Evolutionary conservation across 2,329 filamentous ascomycete species (phyloP), one percentile per base, ranked within the genome.

Genomic region (Coniochaeta sp.): DNA sequence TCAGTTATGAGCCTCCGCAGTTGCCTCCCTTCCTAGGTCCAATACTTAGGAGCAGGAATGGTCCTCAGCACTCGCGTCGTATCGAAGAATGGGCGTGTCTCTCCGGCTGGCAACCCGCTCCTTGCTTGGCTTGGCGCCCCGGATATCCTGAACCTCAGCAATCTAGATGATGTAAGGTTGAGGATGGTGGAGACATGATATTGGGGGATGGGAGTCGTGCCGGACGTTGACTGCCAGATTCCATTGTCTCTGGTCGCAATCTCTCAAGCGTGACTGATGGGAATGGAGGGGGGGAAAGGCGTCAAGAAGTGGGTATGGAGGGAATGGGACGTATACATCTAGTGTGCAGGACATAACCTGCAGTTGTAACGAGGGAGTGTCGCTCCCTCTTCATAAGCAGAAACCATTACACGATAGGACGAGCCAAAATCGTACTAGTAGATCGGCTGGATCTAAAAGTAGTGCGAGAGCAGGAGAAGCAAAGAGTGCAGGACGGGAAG

Each of bases 151-250:
- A 31, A 22, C 47, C 24, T 52, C 47, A 52, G 22, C 24, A 31
- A 24, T 8, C 47, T 31, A 52, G 14, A 52, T 47, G 43, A 47
- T 47, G 43, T 47, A 22, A n/a, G 12, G 43, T 47, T 24, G 43
- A 47, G 43, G 16, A 47, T 47, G 43, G 43, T 47, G 43, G 43
- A 24, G 43, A 47, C 43, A 24, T 11, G 43, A 11, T 19, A 19
- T 24, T 12, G 19, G 43, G 7, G 43, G 3, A 31, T 36, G 31
- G 33, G 16, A 26, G 12, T 36, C 38, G 54, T 38, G n/a, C 54
- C n/a, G 54, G 64, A 66, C 66, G 67, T 69, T 67, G 65, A 66
- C 67, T 66, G 64, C 66, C 63, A 64, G 64, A 66, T 67, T 65
- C 63, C 65, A 67, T 68, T 63, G 62, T 62, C 61, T 64, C 60